Conservation (phyloP, 768 basidiomycete genomes). For the Auriscalpium orientale region DNA sequence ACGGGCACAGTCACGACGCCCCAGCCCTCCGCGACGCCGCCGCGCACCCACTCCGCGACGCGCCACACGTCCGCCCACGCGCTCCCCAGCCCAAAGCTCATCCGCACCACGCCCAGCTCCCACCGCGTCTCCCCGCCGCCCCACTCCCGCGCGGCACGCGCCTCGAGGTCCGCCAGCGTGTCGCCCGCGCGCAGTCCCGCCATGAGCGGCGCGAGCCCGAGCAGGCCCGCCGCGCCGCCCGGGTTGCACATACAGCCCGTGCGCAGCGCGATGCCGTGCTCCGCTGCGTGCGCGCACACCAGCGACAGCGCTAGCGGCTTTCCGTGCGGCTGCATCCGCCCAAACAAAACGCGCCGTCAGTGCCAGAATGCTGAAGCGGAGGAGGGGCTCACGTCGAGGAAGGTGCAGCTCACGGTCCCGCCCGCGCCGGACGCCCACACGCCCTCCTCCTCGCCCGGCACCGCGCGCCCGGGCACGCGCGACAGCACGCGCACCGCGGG, state of each 20-base stretch:
- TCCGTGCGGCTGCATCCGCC: conserved; percentile 51
- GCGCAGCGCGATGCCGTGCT: conserved; percentile 59
- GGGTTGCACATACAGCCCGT: conserved; percentile 89
- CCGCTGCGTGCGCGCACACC: conserved; percentile 59
- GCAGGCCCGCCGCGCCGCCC: conserved; percentile 67
- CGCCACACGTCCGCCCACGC: conserved; percentile 63
- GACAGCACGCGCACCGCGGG: conserved; percentile 69
- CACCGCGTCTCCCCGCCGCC: conserved; percentile 29
- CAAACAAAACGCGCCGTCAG: no score
- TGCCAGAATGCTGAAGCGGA: no score
- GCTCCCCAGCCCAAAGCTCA: conserved; percentile 74
- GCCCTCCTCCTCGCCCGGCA: conserved; percentile 2
- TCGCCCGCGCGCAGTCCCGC: conserved; percentile 47
- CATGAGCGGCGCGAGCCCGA: conserved; percentile 64
- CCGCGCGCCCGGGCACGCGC: conserved; percentile 32
- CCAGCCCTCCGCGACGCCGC: conserved; percentile 5
- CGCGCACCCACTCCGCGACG: conserved; percentile 23
- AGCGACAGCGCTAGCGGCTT: conserved; percentile 46
- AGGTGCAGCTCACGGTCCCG: conserved; percentile 7
- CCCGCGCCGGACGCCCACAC: conserved; percentile 5
- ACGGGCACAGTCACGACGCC: not conserved
- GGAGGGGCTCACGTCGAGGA: conserved; percentile 9
- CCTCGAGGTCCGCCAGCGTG: conserved; percentile 56
- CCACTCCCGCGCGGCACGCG: conserved; percentile 53
- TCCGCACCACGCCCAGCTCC: conserved; percentile 38